Evolutionary conservation across 371 early-diverging fungal species (phyloP).

Genomic region (Sporodiniella umbellata): DNA sequence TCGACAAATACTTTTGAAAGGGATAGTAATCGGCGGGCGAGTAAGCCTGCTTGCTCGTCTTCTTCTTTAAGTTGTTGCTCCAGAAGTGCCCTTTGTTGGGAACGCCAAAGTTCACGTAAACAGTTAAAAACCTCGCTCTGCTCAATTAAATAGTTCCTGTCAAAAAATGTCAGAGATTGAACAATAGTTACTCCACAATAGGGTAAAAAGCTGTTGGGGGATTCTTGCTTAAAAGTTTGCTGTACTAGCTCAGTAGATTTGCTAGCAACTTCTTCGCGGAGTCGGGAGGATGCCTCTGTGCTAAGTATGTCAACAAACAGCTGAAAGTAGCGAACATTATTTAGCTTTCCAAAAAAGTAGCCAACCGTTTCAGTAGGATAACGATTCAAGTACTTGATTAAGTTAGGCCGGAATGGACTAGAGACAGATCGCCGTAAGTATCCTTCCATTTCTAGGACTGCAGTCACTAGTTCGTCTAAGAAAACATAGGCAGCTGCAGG

Average conservation of each 20-base stretch:
- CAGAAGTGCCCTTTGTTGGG: slow-evolving; percentile 39
- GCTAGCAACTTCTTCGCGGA: slow-evolving; percentile 71
- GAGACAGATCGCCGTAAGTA: slow-evolving; percentile 77
- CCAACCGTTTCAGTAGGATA: slow-evolving; percentile 82
- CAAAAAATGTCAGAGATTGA: slow-evolving; percentile 48
- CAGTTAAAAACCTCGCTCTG: slow-evolving; percentile 50
- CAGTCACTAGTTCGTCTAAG: slow-evolving; percentile 83
- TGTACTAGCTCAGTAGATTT: slow-evolving; percentile 55
- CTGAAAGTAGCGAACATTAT: slow-evolving; percentile 47
- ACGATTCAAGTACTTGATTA: slow-evolving; percentile 86
- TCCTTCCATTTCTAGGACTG: slow-evolving; percentile 82
- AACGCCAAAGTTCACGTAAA: slow-evolving; percentile 59
- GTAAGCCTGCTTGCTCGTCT: slow-evolving; percentile 46
- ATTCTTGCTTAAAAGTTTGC: slow-evolving; percentile 47
- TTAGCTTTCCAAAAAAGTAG: slow-evolving; percentile 79
- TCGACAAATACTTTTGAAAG: slow-evolving; percentile 50
- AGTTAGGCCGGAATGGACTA: slow-evolving; percentile 90
- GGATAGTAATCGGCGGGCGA: slow-evolving; percentile 54
- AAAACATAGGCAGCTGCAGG: slow-evolving; percentile 92
- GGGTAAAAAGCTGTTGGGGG: slow-evolving; percentile 30
- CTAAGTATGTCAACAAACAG: slow-evolving; percentile 74
- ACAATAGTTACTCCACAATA: slow-evolving; percentile 68
- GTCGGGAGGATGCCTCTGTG: slow-evolving; percentile 59
- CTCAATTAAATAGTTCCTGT: slow-evolving; percentile 60
- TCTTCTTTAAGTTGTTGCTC: slow-evolving; percentile 52